Evolutionary conservation across 129 eudicot species (phyloP).

Genomic region (Erigeron canadensis): DNA sequence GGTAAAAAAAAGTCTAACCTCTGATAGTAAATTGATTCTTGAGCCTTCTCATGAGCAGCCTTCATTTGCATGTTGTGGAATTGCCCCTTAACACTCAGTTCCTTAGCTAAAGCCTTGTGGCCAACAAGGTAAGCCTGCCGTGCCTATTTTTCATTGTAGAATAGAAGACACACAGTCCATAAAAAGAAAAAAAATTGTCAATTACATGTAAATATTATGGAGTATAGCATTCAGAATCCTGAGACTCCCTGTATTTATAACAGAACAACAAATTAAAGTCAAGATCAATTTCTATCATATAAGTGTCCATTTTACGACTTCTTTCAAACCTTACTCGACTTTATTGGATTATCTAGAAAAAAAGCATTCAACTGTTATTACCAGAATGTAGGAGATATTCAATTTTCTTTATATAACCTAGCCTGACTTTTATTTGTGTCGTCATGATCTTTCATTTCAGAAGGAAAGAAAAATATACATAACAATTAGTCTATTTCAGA

Average conservation of each 20-base stretch:
- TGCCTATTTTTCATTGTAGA: conserved; percentile 44
- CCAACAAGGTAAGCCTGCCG: conserved; percentile 77
- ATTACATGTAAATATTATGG: background rate
- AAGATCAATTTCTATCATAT: background rate
- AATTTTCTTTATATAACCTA: background rate
- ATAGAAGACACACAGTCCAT: background rate
- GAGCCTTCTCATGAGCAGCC: conserved; percentile 86
- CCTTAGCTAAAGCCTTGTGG: conserved; percentile 82
- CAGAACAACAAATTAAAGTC: background rate
- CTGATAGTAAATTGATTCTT: conserved; percentile 75
- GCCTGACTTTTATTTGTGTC: background rate
- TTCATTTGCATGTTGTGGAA: conserved; percentile 85
- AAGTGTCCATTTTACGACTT: background rate
- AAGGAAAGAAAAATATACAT: background rate
- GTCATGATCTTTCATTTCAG: background rate
- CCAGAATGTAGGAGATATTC: background rate
- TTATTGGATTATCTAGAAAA: background rate
- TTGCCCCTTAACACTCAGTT: conserved; percentile 76
- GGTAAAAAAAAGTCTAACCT: conserved; percentile 42
- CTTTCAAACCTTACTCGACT: background rate
- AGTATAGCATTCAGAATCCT: background rate
- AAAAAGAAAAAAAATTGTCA: background rate
- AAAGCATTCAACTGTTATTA: background rate
- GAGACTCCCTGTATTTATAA: background rate
- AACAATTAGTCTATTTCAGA: background rate